A percentile compares a stretch with the other conserved stretches of the same genome.
Evolutionary conservation across 2,329 filamentous ascomycete species (phyloP).

Genomic region (Aciculosporium take): DNA sequence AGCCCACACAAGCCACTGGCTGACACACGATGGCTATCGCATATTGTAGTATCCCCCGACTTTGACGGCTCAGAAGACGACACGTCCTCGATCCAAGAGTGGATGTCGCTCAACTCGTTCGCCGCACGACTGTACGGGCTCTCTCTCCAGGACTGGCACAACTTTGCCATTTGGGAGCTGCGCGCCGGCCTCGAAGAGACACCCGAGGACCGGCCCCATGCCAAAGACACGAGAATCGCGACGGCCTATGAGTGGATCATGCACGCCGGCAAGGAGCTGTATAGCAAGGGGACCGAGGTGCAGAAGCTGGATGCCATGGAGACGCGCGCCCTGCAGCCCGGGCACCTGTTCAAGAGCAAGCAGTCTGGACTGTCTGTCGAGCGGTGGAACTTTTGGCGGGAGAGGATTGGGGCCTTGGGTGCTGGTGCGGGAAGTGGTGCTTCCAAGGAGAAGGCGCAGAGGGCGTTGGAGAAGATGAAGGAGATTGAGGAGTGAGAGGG

Average conservation of each 20-base stretch:
- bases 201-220: conserved; percentile 6
- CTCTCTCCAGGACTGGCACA: conserved; percentile 11
- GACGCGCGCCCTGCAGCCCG: conserved; percentile 10
- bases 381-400: conserved; percentile 19
- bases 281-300: conserved; percentile 8
- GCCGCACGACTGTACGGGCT: conserved; percentile 17
- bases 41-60: conserved; percentile 12
- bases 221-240: conserved; percentile 11
- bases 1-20: background rate
- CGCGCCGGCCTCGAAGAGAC: conserved; percentile 17
- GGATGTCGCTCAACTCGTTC: conserved; percentile 21
- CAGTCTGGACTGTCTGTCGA: conserved; percentile 12
- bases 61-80: conserved; percentile 13
- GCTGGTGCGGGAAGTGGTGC: conserved; percentile 7
- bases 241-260: conserved; percentile 17
- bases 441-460: conserved; percentile 11
- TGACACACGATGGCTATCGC: background rate
- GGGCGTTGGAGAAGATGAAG: conserved; percentile 11
- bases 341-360: conserved; percentile 9
- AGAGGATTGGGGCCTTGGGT: conserved; percentile 13
- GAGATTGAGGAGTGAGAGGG: conserved; percentile 7
- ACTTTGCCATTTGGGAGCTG: conserved; percentile 18
- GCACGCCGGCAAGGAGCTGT: conserved; percentile 15
- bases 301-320: conserved; percentile 11
- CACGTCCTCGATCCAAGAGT: conserved; percentile 11